A percentile compares a stretch with the other conserved stretches of the same genome.
phyloP scores from a whole-genome alignment of 1,284 basidiomycete species.

The Cerrena zonata region DNA sequence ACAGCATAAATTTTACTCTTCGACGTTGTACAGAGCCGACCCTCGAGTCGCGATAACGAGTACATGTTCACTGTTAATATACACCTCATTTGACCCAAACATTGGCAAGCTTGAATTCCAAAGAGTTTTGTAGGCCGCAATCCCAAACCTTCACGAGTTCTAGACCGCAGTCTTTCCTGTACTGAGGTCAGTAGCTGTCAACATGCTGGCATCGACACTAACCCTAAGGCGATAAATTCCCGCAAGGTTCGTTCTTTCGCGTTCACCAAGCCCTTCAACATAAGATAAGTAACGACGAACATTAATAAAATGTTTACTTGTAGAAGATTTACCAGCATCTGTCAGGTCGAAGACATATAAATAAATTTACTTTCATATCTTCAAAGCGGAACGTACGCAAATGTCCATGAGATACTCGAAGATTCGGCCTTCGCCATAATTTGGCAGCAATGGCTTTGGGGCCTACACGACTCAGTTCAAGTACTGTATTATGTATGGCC shows the following conservation, averaged over 20 bases:
- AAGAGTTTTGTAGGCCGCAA: neutral
- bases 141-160: constrained; percentile 1
- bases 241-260: constrained; percentile 29
- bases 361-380: no score
- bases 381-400: constrained; percentile 2
- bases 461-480: no score
- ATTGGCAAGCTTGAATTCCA: neutral
- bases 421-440: constrained; percentile 30
- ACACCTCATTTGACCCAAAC: no score
- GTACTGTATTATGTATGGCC: neutral
- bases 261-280: constrained; percentile 19
- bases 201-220: constrained; percentile 9
- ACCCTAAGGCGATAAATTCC: constrained; percentile 26
- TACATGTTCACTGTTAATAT: no score
- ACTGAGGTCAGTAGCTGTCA: constrained; percentile 12
- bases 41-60: no score
- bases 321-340: neutral
- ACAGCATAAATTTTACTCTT: no score
- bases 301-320: neutral
- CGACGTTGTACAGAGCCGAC: no score
- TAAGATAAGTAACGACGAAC: neutral
- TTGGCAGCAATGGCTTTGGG: constrained; percentile 30
- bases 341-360: no score
- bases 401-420: constrained; percentile 27
- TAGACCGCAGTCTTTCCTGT: neutral